Evolutionary conservation across 1,284 basidiomycete species (phyloP), one percentile per base, ranked within the genome.

Genomic region (Cryptococcus amylolentus): DNA sequence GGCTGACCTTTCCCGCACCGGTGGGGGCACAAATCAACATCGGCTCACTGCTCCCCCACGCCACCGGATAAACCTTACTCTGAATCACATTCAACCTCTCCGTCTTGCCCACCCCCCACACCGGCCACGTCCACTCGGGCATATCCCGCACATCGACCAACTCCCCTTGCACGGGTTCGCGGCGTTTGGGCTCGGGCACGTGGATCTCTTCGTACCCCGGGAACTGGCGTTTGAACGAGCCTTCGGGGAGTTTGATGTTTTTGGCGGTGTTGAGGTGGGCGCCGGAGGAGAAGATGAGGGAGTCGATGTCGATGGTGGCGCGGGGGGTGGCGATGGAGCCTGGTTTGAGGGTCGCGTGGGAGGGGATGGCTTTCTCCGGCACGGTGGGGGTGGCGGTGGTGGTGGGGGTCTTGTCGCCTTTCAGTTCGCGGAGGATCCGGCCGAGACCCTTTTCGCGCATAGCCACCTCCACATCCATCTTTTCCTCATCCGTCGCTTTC

Each of bases 131-230:
- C 96, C 96, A 99, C 26, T 80, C 80, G 1, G 95, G 96, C 56
- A 99, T 76, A 39, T 81, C 81, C 1, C 85, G 70, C 23, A 98
- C 83, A 1, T 87, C 83, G 0, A 99, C 87, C 52, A 93, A 89
- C 39, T 85, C 84, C 2, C 86, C 83, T 8, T 80, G 62, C 16
- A 71, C 80, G 0, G 83, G 78, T 1, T 84, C 82, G 58, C 88
- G 85, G 63, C 88, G 86, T 78, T 93, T 92, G 3, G 94, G 94
- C 2, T 91, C 88, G 1, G 95, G 95, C 2, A 99, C 90, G 67
- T 98, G 94, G 50, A 98, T 96, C 77, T 98, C 96, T 76, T 98
- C 96, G 76, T 92, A 98, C 0, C 95, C 94, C 77, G 98, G 98
- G 77, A 89, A 88, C 31, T 89, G 86, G 35, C 94, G 88, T 80